phyloP scores from a whole-genome alignment of 129 eudicot genomes.

The Silybum marianum region DNA sequence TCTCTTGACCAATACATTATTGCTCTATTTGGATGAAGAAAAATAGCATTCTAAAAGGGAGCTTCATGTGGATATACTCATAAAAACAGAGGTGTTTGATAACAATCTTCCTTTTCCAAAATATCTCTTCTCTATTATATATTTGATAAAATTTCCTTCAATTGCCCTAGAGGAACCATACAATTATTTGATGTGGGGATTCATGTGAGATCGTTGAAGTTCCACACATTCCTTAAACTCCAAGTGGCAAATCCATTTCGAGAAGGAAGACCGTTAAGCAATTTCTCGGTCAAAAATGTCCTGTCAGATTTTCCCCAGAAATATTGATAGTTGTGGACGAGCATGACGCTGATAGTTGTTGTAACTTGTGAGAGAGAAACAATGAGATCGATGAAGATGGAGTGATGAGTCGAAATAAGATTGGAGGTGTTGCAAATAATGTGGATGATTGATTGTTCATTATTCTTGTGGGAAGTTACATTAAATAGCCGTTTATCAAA shows the following conservation, averaged over 20 bases:
- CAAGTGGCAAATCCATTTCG: neutral
- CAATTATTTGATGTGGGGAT: neutral
- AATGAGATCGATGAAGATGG: neutral
- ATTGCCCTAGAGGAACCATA: neutral
- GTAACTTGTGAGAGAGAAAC: neutral
- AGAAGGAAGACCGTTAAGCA: neutral
- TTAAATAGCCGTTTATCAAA: too few species aligned
- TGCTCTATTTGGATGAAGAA: neutral
- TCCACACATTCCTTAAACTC: too few species aligned
- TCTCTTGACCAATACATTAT: neutral
- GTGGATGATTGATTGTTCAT: neutral
- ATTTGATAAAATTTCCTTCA: neutral
- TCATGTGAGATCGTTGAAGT: neutral
- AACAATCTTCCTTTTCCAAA: neutral
- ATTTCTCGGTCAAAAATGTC: neutral
- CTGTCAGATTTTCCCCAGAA: neutral
- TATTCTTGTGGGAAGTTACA: too few species aligned
- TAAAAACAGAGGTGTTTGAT: neutral
- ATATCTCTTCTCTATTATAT: neutral
- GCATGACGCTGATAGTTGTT: conserved; percentile 7
- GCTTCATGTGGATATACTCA: neutral
- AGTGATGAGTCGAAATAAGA: neutral
- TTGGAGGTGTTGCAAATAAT: neutral
- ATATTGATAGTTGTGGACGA: conserved; percentile 38
- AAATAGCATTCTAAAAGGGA: neutral